Evolutionary conservation across 1,284 basidiomycete species (phyloP), one percentile per base, ranked within the genome.

Genomic region (Melanopsichium pennsylvanicum): DNA sequence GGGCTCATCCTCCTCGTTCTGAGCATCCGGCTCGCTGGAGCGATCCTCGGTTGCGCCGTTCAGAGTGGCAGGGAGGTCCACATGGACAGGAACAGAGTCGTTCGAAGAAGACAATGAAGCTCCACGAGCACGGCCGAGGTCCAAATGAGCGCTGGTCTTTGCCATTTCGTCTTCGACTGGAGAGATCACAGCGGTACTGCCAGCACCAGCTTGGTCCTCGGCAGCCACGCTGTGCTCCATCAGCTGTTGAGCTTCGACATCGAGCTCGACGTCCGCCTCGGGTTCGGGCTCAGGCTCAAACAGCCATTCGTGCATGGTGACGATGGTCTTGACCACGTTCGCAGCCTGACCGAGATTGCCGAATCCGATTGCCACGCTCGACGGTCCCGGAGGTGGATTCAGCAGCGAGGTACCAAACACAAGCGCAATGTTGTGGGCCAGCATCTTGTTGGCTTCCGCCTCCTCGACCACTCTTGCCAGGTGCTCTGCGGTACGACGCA

Each of bases 391-490:
- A 15, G 79, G 66, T 10, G 79, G 79, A 21, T 78, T 75, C n/a
- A 81, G 54, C 21, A 81, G 55, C 22, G 78, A 80, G 0, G 79
- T 78, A 15, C 78, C 78, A 51, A 81, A 81, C n/a, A 81, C 75
- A 2, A 81, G 61, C 10, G 74, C 79, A 22, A 81, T 64, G 27
- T 78, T 81, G 64, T 81, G 79, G 5, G 76, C 70, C 38, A 70
- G 70, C 79, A 81, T 81, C 52, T 73, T 61, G 51, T 81, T 81
- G 48, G 50, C 22, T 33, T 76, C 64, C 33, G 62, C 70, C 26
- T 73, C 70, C 32, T 75, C 74, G 10, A 72, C 70, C 5, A 81
- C 72, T 3, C 72, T 55, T 5, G 75, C 69, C 3, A 81, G 63
- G 38, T 81, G 79, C 46, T 75, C 67, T 15, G 72, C 58, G 7